A percentile compares a stretch with the other conserved stretches of the same genome.
Conservation (phyloP, 495 filamentous ascomycete species). For the Lentithecium fluviatile region DNA sequence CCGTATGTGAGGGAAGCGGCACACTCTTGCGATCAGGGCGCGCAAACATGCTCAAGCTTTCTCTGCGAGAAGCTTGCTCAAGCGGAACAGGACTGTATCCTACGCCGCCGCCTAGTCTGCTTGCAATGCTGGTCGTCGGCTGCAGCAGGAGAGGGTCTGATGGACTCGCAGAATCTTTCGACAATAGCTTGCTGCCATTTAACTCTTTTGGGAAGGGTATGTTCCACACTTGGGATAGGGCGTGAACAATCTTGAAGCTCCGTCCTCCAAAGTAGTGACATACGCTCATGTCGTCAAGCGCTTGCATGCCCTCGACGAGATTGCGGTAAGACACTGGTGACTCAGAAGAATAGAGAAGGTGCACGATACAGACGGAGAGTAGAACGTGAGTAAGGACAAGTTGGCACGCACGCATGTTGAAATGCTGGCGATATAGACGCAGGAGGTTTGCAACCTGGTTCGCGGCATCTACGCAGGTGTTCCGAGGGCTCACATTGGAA, state of each 20-base stretch:
- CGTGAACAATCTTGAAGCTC: constrained; percentile 57
- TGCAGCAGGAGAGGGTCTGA: background rate
- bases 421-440: constrained; percentile 58
- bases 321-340: constrained; percentile 15
- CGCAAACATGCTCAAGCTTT: background rate
- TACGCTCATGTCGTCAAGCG: constrained; percentile 56
- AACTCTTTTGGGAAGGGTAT: constrained; percentile 43
- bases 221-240: constrained; percentile 57
- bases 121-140: background rate
- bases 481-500: constrained; percentile 58
- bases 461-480: constrained; percentile 61
- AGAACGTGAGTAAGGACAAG: constrained; percentile 61
- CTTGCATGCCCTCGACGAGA: constrained; percentile 44
- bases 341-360: constrained; percentile 47
- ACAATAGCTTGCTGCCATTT: constrained; percentile 12
- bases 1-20: background rate
- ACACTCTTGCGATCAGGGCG: background rate
- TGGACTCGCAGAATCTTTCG: constrained; percentile 7
- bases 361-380: constrained; percentile 57
- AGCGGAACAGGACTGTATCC: background rate
- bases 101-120: background rate
- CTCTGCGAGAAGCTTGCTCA: background rate
- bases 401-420: constrained; percentile 56
- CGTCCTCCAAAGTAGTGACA: constrained; percentile 61
- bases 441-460: constrained; percentile 60